Evolutionary conservation across 371 early-diverging fungal species (phyloP).

Genomic region (Mortierella sp.): DNA sequence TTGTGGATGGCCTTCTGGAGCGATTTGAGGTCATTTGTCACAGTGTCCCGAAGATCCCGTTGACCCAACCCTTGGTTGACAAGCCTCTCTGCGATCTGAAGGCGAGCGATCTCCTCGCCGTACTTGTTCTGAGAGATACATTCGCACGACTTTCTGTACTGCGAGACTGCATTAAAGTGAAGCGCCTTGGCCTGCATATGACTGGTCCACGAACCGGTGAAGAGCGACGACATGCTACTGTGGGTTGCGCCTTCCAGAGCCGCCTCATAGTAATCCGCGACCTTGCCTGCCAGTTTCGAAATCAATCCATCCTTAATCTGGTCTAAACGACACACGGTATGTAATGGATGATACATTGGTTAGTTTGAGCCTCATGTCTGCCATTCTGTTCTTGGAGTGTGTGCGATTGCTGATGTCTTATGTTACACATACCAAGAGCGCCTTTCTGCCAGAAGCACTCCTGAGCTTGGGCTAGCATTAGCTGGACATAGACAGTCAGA

Average conservation of each 20-base stretch:
- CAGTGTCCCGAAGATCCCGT: constrained; percentile 54
- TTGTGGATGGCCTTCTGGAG: constrained; percentile 67
- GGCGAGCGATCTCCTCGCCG: constrained; percentile 88
- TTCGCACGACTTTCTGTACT: constrained; percentile 82
- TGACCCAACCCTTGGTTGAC: constrained; percentile 63
- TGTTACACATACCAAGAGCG: constrained; percentile 60
- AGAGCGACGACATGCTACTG: constrained; percentile 59
- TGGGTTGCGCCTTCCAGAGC: constrained; percentile 76
- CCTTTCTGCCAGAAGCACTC: constrained; percentile 91
- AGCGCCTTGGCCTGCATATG: constrained; percentile 78
- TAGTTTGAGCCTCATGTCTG: no score
- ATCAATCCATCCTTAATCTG: constrained; percentile 82
- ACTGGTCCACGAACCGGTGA: constrained; percentile 69
- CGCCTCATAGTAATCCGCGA: constrained; percentile 77
- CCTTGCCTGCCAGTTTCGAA: constrained; percentile 81
- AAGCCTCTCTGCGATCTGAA: constrained; percentile 71
- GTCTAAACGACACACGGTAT: constrained; percentile 55
- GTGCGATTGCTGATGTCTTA: no score
- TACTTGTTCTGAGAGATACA: constrained; percentile 78
- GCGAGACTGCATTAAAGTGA: constrained; percentile 82
- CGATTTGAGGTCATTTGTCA: constrained; percentile 59
- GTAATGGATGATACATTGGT: not conserved
- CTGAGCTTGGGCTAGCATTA: constrained; percentile 93
- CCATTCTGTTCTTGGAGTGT: not conserved
- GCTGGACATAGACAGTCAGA: constrained; percentile 72